These are phyloP conservation scores for Pulveroboletus sp. DNA, from an alignment of 768 basidiomycete species.

Conservation along the genomic window DNA sequence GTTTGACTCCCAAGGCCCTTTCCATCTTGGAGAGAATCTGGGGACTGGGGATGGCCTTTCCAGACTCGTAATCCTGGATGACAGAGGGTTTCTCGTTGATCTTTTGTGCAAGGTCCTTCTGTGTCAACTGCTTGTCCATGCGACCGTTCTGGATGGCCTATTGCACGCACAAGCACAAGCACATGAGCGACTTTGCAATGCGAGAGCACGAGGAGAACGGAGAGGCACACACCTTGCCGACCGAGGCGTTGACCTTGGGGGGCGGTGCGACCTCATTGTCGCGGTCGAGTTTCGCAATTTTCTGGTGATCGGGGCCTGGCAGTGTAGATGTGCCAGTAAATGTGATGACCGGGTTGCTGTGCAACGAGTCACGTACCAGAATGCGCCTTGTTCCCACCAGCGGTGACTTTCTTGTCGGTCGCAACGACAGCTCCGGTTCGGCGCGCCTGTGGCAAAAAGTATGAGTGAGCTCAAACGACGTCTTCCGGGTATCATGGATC, in stretches of 20 bases:
- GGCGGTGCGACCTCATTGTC: slow-evolving; percentile 96
- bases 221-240: slow-evolving; percentile 55
- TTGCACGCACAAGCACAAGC: slow-evolving; percentile 6
- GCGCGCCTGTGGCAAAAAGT: slow-evolving; percentile 50
- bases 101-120: slow-evolving; percentile 90
- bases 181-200: not conserved
- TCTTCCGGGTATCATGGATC: not conserved
- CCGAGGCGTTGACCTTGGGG: slow-evolving; percentile 65
- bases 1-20: slow-evolving; percentile 78
- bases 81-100: slow-evolving; percentile 91
- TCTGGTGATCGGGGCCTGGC: slow-evolving; percentile 86
- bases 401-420: slow-evolving; percentile 75
- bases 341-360: not conserved
- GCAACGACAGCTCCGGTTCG: slow-evolving; percentile 72
- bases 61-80: slow-evolving; percentile 85
- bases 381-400: slow-evolving; percentile 73
- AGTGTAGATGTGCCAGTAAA: not conserved
- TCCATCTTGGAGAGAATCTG: slow-evolving; percentile 90
- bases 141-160: slow-evolving; percentile 83
- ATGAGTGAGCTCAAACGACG: slow-evolving; percentile 6
- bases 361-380: slow-evolving; percentile 43
- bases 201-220: not conserved
- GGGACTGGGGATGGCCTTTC: slow-evolving; percentile 81
- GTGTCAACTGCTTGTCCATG: slow-evolving; percentile 71
- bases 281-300: slow-evolving; percentile 89